These are phyloP conservation scores for Ascoidea asiatica DNA, from an alignment of 805 yeast genomes.

Conservation along the genomic window DNA sequence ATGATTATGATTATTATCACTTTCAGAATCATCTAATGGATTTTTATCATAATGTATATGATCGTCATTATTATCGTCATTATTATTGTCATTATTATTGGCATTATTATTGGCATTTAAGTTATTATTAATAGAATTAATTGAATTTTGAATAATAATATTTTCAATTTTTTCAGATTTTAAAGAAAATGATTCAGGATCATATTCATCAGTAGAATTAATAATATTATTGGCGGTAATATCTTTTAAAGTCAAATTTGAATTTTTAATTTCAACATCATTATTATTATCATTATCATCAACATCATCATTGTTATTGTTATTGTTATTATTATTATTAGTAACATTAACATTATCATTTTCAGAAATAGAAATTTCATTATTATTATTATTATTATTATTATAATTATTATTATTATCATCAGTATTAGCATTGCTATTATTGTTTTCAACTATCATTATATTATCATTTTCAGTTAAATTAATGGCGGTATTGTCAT, in stretches of 20 bases:
- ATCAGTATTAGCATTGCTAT: constrained; percentile 3
- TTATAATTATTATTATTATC: background rate
- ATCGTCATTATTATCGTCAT: constrained; percentile 5
- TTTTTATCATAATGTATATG: constrained; percentile 2
- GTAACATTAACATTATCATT: constrained; percentile 4
- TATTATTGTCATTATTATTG: constrained; percentile 8
- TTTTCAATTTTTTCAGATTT: background rate
- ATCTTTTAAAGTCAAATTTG: background rate
- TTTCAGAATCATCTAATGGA: constrained; percentile 4
- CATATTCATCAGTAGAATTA: constrained; percentile 9
- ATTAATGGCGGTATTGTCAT: constrained; percentile 2
- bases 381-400: constrained; percentile 7
- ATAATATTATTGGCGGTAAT: constrained; percentile 5
- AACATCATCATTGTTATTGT: constrained; percentile 3
- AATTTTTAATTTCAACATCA: constrained; percentile 2
- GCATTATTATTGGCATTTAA: constrained; percentile 1
- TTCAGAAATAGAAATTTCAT: constrained; percentile 1
- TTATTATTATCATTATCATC: constrained; percentile 6
- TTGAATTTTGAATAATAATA: constrained; percentile 2
- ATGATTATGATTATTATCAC: too few species aligned
- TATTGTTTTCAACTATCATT: constrained; percentile 1
- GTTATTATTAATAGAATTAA: background rate
- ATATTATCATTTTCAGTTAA: constrained; percentile 1
- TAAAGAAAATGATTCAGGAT: constrained; percentile 5
- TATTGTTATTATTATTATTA: constrained; percentile 6